Conservation (phyloP, 805 yeast genomes). For the Candida wancherniae region DNA sequence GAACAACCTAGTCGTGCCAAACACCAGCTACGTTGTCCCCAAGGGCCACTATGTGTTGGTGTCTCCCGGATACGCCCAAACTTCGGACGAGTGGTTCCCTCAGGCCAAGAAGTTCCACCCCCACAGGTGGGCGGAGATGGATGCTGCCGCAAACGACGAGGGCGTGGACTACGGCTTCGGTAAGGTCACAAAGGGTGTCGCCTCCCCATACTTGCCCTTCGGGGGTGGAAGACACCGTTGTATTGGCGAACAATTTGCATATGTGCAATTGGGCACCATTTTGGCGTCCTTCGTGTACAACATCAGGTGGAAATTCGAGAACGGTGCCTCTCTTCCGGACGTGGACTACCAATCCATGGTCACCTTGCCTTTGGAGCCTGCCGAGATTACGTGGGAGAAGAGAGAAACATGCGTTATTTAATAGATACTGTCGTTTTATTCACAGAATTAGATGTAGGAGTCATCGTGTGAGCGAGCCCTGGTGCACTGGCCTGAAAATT, state of each 20-base stretch:
- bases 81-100: conserved; percentile 74
- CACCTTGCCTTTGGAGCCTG: conserved; percentile 79
- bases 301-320: conserved; percentile 64
- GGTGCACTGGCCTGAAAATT: too few species aligned
- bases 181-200: conserved; percentile 90
- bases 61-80: conserved; percentile 88
- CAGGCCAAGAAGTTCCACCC: conserved; percentile 71
- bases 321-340: conserved; percentile 44
- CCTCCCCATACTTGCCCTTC: conserved; percentile 93
- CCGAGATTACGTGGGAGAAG: conserved; percentile 64
- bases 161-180: conserved; percentile 95
- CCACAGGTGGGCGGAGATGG: conserved; percentile 65
- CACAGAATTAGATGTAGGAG: too few species aligned
- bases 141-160: conserved; percentile 19
- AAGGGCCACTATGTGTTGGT: conserved; percentile 85
- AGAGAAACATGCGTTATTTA: conserved; percentile 42
- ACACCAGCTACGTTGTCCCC: conserved; percentile 76
- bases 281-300: conserved; percentile 70
- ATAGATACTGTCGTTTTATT: too few species aligned
- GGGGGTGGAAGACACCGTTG: conserved; percentile 99
- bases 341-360: conserved; percentile 90
- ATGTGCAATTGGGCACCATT: conserved; percentile 84
- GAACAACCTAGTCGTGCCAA: conserved; percentile 74
- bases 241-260: conserved; percentile 98
- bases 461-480: too few species aligned